Base-by-base conservation (phyloP, 1,139 yeast genomes). In the Kluyveromyces marxianus region DNA sequence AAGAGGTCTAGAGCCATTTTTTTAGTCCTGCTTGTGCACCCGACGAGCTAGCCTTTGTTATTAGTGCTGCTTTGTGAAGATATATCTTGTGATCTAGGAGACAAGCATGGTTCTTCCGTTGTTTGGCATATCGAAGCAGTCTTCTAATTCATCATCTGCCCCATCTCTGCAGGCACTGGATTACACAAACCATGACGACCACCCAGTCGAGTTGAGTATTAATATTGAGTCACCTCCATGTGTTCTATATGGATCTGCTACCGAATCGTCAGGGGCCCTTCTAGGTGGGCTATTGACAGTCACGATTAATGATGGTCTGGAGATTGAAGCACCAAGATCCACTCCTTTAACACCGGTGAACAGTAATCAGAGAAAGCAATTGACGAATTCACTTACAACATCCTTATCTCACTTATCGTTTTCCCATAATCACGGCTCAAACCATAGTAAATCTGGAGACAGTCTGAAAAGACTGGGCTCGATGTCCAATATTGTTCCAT, bases 191-290 rank as follows among this genome's bases (percentile, higher is more conserved):
- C 43, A 40, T 35, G 43, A 40, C 4, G 43, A 40, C 27, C 43
- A 40, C 28, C 43, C 43, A 4, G 66, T 77, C 31, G 70, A 73
- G 44, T 67, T 90, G 29, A 64, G 79, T 1, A 74, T 92, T 41
- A 72, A 75, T 38, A 70, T 92, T 29, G 98, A 92, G 62, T 83
- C 95, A 0, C 97, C 98, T 0, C 98, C 99, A 0, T 72, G 90
- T 34, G 79, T 88, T 34, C 67, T 92, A 48, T 90, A 84, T 60
- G 98, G 98, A 0, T 68, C 74, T 2, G 85, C 92, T 3, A 65
- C 68, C 5, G 95, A 87, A 49, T 81, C 94, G 2, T 75, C 95
- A 0, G 98, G 99, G 1, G 85, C 96, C 1, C 73, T 92, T 34
- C 69, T 94, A 30, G 81, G 90, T 25, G 98, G 98, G 0, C 69